Conservation (phyloP, 176 grass and related monocot genomes). For the Pharus latifolius region DNA sequence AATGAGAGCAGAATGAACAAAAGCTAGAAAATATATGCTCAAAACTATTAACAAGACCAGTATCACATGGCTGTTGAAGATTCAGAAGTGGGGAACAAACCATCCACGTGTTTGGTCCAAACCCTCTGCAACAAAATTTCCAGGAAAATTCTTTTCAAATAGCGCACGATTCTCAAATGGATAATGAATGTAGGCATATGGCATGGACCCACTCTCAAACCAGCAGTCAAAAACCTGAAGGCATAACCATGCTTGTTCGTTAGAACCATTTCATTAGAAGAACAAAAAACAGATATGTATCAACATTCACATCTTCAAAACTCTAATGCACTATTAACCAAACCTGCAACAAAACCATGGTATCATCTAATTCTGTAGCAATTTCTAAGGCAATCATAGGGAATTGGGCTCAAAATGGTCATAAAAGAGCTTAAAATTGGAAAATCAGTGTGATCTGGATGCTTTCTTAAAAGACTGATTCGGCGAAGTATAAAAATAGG, state of each 20-base stretch:
- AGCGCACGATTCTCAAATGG: conserved; percentile 95
- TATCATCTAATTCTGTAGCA: not conserved
- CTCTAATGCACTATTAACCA: not conserved
- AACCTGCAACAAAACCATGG: not conserved
- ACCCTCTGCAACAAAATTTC: conserved; percentile 95
- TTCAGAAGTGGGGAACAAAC: conserved; percentile 37
- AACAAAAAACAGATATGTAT: not conserved
- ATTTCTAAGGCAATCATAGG: not conserved
- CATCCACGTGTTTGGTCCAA: conserved; percentile 98
- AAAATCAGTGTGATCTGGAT: not conserved
- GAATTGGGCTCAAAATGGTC: not conserved
- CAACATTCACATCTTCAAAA: not conserved
- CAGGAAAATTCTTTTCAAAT: conserved; percentile 97
- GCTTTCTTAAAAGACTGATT: not conserved
- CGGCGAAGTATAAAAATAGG: not conserved
- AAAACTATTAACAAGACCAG: not conserved
- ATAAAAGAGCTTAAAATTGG: not conserved
- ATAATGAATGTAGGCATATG: conserved; percentile 98
- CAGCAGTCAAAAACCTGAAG: conserved; percentile 97
- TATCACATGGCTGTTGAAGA: not conserved
- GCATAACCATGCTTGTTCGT: conserved; percentile 5
- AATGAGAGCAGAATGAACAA: not conserved
- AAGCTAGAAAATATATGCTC: not conserved
- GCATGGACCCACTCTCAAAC: conserved; percentile 99
- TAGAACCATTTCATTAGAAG: conserved; percentile 7